Evolutionary conservation across 192 early-diverging fungal species (phyloP).

Genomic region (Umbelopsis sp.): DNA sequence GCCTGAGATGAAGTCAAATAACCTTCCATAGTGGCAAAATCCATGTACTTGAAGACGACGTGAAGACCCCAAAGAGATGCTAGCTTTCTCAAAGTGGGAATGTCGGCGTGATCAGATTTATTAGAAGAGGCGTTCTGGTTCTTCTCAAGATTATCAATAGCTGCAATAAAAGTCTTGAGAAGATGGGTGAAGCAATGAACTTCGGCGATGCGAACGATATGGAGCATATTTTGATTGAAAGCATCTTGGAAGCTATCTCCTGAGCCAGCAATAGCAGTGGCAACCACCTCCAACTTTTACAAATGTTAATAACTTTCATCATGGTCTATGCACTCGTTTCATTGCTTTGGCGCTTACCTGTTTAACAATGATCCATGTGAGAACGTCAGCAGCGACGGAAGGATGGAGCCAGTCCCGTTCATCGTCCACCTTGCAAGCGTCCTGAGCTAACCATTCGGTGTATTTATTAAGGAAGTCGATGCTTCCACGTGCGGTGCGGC

Average conservation of each 20-base stretch:
- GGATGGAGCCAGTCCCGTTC: constrained; percentile 41
- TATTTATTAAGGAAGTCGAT: constrained; percentile 44
- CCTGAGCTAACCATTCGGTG: constrained; percentile 31
- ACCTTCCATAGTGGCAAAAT: constrained; percentile 50
- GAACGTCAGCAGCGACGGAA: constrained; percentile 37
- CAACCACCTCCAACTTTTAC: constrained; percentile 4
- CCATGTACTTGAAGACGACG: constrained; percentile 42
- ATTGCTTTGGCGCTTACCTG: constrained; percentile 24
- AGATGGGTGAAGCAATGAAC: constrained; percentile 32
- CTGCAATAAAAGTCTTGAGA: constrained; percentile 21
- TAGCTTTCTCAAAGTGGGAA: constrained; percentile 42
- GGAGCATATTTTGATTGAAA: constrained; percentile 31
- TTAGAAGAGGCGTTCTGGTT: neutral
- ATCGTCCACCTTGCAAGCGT: constrained; percentile 35
- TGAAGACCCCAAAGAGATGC: constrained; percentile 48
- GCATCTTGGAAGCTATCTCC: neutral
- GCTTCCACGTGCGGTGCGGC: constrained; percentile 17
- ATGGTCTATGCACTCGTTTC: too few species aligned
- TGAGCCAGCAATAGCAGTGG: neutral
- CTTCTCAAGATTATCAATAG: constrained; percentile 19
- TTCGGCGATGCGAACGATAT: constrained; percentile 32
- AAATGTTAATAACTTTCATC: neutral
- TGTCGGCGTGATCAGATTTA: constrained; percentile 21
- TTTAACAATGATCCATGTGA: constrained; percentile 45
- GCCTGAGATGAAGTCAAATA: constrained; percentile 49